These are phyloP conservation scores for Daedaleopsis sinensis DNA, from an alignment of 768 basidiomycete species.

Conservation along the genomic window DNA sequence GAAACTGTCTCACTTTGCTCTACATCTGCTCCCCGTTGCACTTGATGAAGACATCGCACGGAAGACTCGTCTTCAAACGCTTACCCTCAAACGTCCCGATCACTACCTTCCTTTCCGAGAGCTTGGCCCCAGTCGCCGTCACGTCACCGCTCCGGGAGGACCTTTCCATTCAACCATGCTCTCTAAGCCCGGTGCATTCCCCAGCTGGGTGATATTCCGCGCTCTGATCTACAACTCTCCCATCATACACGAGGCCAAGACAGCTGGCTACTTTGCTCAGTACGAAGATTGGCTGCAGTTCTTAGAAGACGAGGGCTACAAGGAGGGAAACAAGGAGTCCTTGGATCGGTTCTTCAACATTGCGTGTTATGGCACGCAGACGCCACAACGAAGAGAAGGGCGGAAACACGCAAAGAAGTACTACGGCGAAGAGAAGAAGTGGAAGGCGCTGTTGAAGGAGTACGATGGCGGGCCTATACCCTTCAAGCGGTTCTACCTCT, in stretches of 20 bases:
- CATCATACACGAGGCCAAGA: neutral
- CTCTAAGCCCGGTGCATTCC: neutral
- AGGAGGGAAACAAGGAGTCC: too few species aligned
- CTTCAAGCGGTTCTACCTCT: too few species aligned
- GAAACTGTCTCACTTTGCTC: too few species aligned
- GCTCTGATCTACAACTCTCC: neutral
- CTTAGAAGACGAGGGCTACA: neutral
- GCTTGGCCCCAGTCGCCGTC: neutral
- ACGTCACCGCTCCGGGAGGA: constrained; percentile 6
- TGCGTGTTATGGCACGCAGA: too few species aligned
- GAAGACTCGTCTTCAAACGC: neutral
- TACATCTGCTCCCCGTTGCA: neutral
- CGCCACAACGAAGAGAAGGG: too few species aligned
- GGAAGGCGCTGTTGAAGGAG: too few species aligned
- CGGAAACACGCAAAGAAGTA: too few species aligned
- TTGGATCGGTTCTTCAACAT: too few species aligned
- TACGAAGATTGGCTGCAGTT: neutral
- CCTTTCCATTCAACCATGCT: constrained; percentile 10
- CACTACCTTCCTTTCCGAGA: neutral
- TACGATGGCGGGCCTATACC: too few species aligned
- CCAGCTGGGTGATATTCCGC: neutral
- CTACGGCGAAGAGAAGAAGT: too few species aligned
- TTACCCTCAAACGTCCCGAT: neutral
- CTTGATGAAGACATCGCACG: neutral
- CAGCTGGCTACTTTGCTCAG: neutral